Evolutionary conservation across 331 rosid species (phyloP).

Genomic region (Malus hybrid): DNA sequence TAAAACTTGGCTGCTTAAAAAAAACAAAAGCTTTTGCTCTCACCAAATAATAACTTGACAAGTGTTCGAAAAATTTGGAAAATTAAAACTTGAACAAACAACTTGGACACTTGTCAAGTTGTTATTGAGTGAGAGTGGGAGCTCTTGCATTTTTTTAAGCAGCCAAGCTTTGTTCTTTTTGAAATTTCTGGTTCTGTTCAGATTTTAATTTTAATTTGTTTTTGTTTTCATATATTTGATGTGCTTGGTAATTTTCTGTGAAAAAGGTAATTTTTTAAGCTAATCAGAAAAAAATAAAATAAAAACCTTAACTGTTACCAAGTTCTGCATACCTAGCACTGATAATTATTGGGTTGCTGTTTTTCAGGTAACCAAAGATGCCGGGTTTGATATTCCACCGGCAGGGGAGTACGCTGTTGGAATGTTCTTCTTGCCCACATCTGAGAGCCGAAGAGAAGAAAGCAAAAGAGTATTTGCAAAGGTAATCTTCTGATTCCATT

Average conservation of each 20-base stretch:
- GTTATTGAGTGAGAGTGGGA: no score
- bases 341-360: conserved; percentile 6
- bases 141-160: no score
- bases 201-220: background rate
- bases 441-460: conserved; percentile 56
- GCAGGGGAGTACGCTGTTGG: conserved; percentile 88
- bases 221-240: background rate
- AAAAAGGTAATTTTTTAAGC: no score
- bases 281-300: no score
- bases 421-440: conserved; percentile 92
- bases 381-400: conserved; percentile 78
- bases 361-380: conserved; percentile 53
- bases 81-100: no score
- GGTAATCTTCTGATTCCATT: conserved; percentile 32
- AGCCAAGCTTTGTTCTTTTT: background rate
- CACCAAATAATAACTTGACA: no score
- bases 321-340: background rate
- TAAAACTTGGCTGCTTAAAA: no score
- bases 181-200: background rate
- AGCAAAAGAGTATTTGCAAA: conserved; percentile 63
- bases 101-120: no score
- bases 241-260: background rate
- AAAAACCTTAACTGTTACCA: background rate
- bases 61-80: no score
- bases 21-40: no score